These are phyloP conservation scores for Solanum medicagineum DNA, from an alignment of 257 asterid genomes.

Conservation along the genomic window DNA sequence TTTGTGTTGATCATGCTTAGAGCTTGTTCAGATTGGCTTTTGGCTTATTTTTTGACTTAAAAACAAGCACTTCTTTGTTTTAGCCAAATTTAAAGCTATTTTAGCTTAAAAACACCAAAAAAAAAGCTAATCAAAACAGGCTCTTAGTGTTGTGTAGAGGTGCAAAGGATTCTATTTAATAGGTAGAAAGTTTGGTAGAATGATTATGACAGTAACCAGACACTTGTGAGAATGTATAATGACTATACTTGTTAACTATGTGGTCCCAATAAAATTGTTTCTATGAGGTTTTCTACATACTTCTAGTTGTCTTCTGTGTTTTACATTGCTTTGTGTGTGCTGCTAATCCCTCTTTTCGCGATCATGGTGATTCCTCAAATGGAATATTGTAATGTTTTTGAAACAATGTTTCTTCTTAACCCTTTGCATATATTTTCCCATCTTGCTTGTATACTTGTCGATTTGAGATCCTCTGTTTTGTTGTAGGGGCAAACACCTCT, in stretches of 20 bases:
- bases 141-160: background rate
- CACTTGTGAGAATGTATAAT: background rate
- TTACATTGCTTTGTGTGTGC: background rate
- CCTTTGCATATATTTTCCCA: background rate
- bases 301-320: background rate
- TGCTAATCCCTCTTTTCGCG: background rate
- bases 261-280: background rate
- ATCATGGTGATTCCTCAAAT: background rate
- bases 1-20: background rate
- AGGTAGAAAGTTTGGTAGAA: background rate
- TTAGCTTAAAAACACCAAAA: too few species aligned
- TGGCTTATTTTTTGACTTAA: too few species aligned
- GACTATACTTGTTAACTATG: background rate
- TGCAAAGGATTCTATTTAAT: background rate
- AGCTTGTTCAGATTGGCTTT: too few species aligned
- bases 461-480: background rate
- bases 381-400: background rate
- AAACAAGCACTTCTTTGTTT: too few species aligned
- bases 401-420: background rate
- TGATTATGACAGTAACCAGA: background rate
- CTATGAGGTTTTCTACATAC: background rate
- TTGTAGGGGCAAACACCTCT: slow-evolving; percentile 74
- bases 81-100: too few species aligned
- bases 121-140: too few species aligned
- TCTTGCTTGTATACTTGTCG: background rate